Base-by-base conservation (phyloP, 495 filamentous ascomycete genomes). In the Aspergillus avenaceus region DNA sequence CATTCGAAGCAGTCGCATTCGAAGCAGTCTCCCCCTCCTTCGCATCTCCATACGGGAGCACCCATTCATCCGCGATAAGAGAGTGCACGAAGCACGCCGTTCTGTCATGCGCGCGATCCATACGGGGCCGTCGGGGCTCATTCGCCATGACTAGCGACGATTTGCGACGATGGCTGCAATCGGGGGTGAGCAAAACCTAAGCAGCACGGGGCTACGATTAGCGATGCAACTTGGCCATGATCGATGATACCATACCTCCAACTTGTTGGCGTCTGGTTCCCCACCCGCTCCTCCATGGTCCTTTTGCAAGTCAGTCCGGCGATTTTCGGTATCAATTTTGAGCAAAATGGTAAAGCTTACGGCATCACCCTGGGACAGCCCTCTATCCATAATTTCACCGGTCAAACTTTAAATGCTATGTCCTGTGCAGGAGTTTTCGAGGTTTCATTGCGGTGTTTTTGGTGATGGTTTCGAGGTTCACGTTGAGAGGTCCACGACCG, bases 1-100 rank as follows among this genome's bases (percentile, higher is more conserved):
- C 42, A 4, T 56, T 55, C 29, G n/a, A n/a, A n/a, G n/a, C n/a
- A n/a, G n/a, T n/a, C n/a, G n/a, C n/a, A n/a, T n/a, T n/a, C n/a
- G n/a, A n/a, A n/a, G 66, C 52, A 34, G 34, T 54, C 68, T 71
- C 60, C 77, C 71, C 41, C 2, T 64, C 55, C 18, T 51, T 45
- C 11, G 46, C 5, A 18, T 56, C 38, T 1, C 24, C 37, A n/a
- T 44, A 37, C 3, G 65, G 63, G 7, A 56, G 18, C 2, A 62
- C 58, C 71, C 71, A 74, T 49, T 73, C 70, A 8, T 64, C 71
- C 45, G 84, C 86, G 24, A 96, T 82, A 7, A 96, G 76, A 18
- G 85, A 79, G 63, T 96, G 91, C 5, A 96, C 88, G 51, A 91
- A 83, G 61, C 90, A 96, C 48, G 87, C 81, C 0, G 86, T 90